Base-by-base conservation (phyloP, 345 rosid species). In the Brassica rapa region DNA sequence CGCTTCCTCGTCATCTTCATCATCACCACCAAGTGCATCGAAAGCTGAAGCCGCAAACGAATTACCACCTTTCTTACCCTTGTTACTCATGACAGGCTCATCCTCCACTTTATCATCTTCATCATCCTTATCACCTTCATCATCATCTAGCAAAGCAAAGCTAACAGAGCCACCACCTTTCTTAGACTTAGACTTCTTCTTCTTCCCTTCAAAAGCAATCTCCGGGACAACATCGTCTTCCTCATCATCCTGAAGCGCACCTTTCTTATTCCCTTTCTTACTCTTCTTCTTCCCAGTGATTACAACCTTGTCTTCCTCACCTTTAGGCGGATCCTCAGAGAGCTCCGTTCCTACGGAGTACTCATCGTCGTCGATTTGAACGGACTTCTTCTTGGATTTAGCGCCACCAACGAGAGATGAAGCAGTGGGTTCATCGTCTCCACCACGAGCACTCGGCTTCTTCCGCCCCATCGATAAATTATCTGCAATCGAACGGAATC, bases 281-380 rank as follows among this genome's bases (percentile, higher is more conserved):
- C 87, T 87, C 77, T 91, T 93, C 85, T 90, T 86, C 80, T 89
- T 88, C 9, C 89, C 90, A 11, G 86, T 64, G 30, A 74, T 77
- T 3, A 75, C 82, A 60, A 71, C 82, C 64, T 68, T 76, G 49
- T 88, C 91, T 25, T 84, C 89, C 79, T 81, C 75, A 39, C 55
- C 85, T 11, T 62, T 85, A 3, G 84, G 69, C 56, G 19, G 19
- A 14, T 89, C 95, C 84, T 87, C 91, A 1, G 88, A 80, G 43
- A 89, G 41, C 56, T 84, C 91, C 0, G 90, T 86, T 12, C 85
- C 93, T 30, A 91, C 60, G 0, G 92, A 84, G 60, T 93, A 93
- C 83, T 93, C 98, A 64, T 91, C 97, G 72, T 91, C 98, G 68
- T 93, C 98, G 15, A 93, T 87, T 74, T 81, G 77, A 9, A 82